Percentiles rank a stretch among this genome's conserved stretches.
These are phyloP conservation scores for Oldenlandia corymbosa DNA, from an alignment of 257 asterid species.

Conservation along the genomic window DNA sequence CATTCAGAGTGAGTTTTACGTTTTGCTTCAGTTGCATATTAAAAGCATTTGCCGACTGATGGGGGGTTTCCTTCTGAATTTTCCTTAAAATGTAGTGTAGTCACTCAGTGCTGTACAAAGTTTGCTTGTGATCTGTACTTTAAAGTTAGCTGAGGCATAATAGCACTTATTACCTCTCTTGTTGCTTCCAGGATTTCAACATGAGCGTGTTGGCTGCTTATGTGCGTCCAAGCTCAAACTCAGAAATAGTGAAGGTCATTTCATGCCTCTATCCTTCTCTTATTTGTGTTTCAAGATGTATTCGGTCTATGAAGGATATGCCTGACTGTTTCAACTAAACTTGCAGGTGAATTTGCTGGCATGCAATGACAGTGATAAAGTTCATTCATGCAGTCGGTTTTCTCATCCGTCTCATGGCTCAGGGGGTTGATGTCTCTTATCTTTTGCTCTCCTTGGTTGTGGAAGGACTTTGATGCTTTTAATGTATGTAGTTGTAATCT, in stretches of 20 bases:
- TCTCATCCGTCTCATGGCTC: slow-evolving; percentile 38
- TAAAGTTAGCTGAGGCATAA: neutral
- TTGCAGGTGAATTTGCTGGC: slow-evolving; percentile 73
- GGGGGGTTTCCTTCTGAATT: neutral
- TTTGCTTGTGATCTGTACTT: neutral
- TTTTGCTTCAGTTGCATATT: slow-evolving; percentile 5
- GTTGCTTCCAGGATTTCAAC: slow-evolving; percentile 66
- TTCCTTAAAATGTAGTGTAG: neutral
- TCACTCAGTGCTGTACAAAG: neutral
- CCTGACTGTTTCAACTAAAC: slow-evolving; percentile 19
- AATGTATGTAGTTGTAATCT: too few relatives aligned
- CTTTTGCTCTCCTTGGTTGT: too few relatives aligned
- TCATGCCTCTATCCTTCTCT: slow-evolving; percentile 1
- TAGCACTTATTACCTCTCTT: slow-evolving; percentile 7
- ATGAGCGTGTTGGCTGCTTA: slow-evolving; percentile 86
- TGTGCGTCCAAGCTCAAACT: slow-evolving; percentile 70
- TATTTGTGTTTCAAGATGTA: neutral
- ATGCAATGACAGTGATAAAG: slow-evolving; percentile 46
- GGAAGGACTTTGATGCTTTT: too few relatives aligned
- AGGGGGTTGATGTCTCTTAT: slow-evolving; percentile 52
- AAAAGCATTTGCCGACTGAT: neutral
- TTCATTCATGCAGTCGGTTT: slow-evolving; percentile 29
- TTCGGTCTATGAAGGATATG: neutral
- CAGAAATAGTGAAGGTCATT: slow-evolving; percentile 79
- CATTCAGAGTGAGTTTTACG: slow-evolving; percentile 60